phyloP scores from a whole-genome alignment of 352 stramenopile species.

The Globisporangium apiculatum region DNA sequence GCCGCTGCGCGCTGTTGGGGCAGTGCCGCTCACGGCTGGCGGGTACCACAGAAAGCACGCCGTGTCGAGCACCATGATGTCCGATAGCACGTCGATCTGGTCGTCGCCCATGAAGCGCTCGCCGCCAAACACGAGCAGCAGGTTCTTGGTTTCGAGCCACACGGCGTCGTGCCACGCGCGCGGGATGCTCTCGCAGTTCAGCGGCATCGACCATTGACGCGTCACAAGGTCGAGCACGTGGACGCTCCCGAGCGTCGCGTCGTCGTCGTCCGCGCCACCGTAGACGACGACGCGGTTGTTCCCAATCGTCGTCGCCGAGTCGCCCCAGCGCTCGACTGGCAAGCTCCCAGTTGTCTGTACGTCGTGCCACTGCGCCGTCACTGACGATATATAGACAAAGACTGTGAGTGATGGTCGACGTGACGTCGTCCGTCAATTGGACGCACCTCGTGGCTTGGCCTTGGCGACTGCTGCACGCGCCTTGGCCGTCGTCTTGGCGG shows the following conservation, averaged over 20 bases:
- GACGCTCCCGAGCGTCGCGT: constrained; percentile 76
- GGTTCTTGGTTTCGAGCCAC: constrained; percentile 81
- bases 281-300: constrained; percentile 87
- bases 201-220: constrained; percentile 63
- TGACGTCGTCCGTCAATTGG: no score
- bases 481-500: no score
- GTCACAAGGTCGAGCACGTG: constrained; percentile 82
- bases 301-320: constrained; percentile 86
- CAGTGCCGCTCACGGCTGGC: constrained; percentile 66
- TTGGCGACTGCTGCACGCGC: no score
- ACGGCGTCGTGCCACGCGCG: constrained; percentile 89
- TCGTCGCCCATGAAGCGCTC: constrained; percentile 64
- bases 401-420: no score
- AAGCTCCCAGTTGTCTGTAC: constrained; percentile 25
- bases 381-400: not conserved
- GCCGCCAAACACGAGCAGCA: constrained; percentile 91
- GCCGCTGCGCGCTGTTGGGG: constrained; percentile 54
- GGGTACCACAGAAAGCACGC: constrained; percentile 94
- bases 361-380: constrained; percentile 26
- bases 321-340: constrained; percentile 80
- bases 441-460: no score
- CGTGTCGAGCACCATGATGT: constrained; percentile 90
- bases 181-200: constrained; percentile 87
- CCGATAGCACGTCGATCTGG: constrained; percentile 66
- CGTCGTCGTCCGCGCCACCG: constrained; percentile 86